These are phyloP conservation scores for Nepenthes gracilis DNA, from an alignment of 148 eudicot species.

Conservation along the genomic window DNA sequence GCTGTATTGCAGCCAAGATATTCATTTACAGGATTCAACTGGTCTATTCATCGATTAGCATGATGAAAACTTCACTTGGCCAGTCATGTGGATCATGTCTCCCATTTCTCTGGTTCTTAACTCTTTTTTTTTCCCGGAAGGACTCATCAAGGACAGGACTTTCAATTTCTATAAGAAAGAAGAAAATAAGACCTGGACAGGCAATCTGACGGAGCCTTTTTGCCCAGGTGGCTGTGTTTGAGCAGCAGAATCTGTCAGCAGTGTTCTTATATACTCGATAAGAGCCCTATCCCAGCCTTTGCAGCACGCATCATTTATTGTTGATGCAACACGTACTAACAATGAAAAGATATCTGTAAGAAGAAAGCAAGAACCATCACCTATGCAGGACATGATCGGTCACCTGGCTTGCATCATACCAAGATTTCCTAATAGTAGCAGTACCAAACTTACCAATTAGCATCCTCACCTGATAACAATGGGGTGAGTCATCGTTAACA, in stretches of 20 bases:
- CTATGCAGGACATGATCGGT: constrained; percentile 55
- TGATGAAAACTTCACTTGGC: too few species aligned
- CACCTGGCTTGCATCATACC: constrained; percentile 73
- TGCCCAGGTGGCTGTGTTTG: constrained; percentile 40
- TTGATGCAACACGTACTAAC: neutral
- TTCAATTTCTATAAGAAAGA: neutral
- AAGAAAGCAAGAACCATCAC: constrained; percentile 17
- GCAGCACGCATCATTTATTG: neutral
- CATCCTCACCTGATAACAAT: constrained; percentile 48
- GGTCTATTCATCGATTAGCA: too few species aligned
- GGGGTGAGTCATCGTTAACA: too few species aligned
- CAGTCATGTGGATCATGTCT: too few species aligned
- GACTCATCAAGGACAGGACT: neutral
- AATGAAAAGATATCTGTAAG: neutral
- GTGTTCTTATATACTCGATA: constrained; percentile 53
- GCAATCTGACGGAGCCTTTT: constrained; percentile 56
- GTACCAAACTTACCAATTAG: constrained; percentile 77
- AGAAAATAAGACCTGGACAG: constrained; percentile 49
- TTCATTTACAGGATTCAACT: too few species aligned
- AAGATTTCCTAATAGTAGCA: constrained; percentile 52
- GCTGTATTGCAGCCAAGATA: too few species aligned
- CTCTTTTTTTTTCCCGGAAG: too few species aligned
- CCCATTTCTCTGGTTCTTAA: too few species aligned
- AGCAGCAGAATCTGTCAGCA: constrained; percentile 53
- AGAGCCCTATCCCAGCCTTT: constrained; percentile 93